Conservation (phyloP, 768 basidiomycete genomes). For the Pisolithus albus region DNA sequence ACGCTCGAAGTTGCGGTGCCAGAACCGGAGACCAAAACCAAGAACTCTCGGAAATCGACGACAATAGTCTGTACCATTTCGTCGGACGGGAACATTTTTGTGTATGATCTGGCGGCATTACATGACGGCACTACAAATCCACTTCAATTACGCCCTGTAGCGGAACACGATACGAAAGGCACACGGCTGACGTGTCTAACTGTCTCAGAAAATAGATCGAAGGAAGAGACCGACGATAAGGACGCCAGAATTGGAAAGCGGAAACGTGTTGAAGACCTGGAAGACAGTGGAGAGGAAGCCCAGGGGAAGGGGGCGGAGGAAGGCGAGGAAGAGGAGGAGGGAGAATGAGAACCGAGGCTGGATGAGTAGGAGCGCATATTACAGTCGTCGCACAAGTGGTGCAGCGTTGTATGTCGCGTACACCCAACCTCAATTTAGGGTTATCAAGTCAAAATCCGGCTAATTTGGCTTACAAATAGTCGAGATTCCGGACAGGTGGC, state of each 20-base stretch:
- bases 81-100: conserved; percentile 79
- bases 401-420: background rate
- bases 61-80: conserved; percentile 73
- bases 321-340: conserved; percentile 8
- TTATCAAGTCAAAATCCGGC: background rate
- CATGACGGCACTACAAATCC: conserved; percentile 24
- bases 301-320: conserved; percentile 13
- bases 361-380: background rate
- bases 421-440: conserved; percentile 10
- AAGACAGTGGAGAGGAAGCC: conserved; percentile 29
- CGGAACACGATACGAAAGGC: conserved; percentile 77
- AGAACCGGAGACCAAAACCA: conserved; percentile 6
- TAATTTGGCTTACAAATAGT: background rate
- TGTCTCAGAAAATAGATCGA: conserved; percentile 44
- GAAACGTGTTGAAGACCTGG: conserved; percentile 30
- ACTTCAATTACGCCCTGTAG: conserved; percentile 46
- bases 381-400: too few species aligned
- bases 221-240: conserved; percentile 9
- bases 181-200: conserved; percentile 75
- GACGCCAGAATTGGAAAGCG: conserved; percentile 26
- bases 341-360: conserved; percentile 16
- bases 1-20: conserved; percentile 58
- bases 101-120: conserved; percentile 62
- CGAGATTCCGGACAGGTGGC: background rate
- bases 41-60: conserved; percentile 34